Evolutionary conservation across 2,329 filamentous ascomycete species (phyloP).

Genomic region (Ophiocordyceps camponoti-rufipedis): DNA sequence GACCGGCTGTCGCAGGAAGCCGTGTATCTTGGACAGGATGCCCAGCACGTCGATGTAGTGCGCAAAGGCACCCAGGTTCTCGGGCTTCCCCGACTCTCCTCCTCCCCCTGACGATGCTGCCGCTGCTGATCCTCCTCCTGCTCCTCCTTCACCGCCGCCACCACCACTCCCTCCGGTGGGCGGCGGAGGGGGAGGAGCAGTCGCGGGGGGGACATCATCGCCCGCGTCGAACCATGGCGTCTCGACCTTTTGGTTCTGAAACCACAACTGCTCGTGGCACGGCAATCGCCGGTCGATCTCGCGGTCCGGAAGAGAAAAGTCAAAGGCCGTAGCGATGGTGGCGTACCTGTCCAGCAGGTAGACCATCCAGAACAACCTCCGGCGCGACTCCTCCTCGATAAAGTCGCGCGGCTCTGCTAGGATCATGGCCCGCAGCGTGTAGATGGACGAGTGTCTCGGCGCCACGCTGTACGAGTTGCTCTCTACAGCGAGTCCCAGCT

Average conservation of each 20-base stretch:
- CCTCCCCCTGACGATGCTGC: no score
- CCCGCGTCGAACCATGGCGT: slow-evolving; percentile 55
- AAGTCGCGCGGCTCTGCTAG: slow-evolving; percentile 70
- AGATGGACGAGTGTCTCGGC: slow-evolving; percentile 69
- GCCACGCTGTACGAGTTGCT: slow-evolving; percentile 61
- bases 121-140: no score
- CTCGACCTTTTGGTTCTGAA: slow-evolving; percentile 67
- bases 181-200: no score
- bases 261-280: slow-evolving; percentile 73
- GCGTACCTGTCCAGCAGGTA: slow-evolving; percentile 82
- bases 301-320: slow-evolving; percentile 75
- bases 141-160: no score
- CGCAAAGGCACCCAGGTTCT: slow-evolving; percentile 73
- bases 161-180: no score
- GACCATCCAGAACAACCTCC: slow-evolving; percentile 85
- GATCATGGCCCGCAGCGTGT: slow-evolving; percentile 71
- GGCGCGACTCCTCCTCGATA: slow-evolving; percentile 73
- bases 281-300: slow-evolving; percentile 78
- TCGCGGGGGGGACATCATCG: no score
- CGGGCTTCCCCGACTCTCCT: slow-evolving; percentile 45
- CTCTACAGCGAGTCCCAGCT: slow-evolving; percentile 72
- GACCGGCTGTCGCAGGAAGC: slow-evolving; percentile 74
- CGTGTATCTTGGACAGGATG: slow-evolving; percentile 73
- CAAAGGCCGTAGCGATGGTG: slow-evolving; percentile 79
- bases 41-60: slow-evolving; percentile 84